Base-by-base conservation (phyloP, 495 filamentous ascomycete species). In the Hypomontagnella submonticulosa region DNA sequence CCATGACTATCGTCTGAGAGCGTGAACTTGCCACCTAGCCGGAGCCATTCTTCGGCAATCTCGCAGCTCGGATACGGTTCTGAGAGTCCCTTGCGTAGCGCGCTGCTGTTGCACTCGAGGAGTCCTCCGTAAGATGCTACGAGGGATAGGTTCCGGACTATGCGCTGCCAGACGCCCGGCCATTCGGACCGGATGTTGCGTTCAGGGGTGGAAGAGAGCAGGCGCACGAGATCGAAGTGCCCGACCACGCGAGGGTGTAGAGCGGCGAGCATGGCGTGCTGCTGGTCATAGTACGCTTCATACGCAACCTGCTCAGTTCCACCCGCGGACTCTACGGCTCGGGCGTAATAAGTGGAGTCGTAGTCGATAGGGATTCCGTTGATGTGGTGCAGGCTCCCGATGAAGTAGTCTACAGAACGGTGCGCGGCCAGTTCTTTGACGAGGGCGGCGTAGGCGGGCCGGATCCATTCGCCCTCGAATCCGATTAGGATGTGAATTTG, bases 1-100 rank as follows among this genome's bases (percentile, higher is more conserved):
- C 89, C 87, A 73, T 98, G 94, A 70, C 92, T 94, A 73, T 98
- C 94, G 75, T 98, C 94, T 3, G 91, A 95, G 37, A 98, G 77
- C 54, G 90, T 92, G 68, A 97, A 95, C 49, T 83, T 81, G 15
- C 94, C 94, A n/a, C 89, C 89, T 47, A 87, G 79, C 6, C 75
- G 48, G 38, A 80, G 30, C 76, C 78, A 83, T 67, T 73, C 73
- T 86, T 90, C 76, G 67, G 91, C 93, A 72, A 99, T 87, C 73
- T 89, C 85, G 44, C 82, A 81, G 63, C 84, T 85, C 1, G 95
- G 95, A 83, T 98, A 99, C 46, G 94, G 91, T 79, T 97, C 92
- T 12, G 79, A 83, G 81, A 97, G 85, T 15, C 93, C 95, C 80
- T 98, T 98, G 71, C 95, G 82, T 76, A 97, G 73, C 32, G 85